Base-by-base conservation (phyloP, 495 filamentous ascomycete species). In the Trichoderma parareesei region DNA sequence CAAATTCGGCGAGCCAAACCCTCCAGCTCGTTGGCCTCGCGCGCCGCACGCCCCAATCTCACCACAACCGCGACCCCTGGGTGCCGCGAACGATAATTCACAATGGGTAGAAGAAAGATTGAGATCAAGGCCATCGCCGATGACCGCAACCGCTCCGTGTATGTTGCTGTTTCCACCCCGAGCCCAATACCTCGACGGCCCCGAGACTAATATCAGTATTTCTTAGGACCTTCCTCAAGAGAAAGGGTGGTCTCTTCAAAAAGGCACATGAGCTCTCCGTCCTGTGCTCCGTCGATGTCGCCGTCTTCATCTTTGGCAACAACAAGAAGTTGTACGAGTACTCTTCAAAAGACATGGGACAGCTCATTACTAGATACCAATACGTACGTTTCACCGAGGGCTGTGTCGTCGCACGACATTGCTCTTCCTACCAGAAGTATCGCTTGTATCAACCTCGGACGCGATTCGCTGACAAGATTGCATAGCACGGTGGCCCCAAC, bases 111-210 rank as follows among this genome's bases (percentile, higher is more conserved):
- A 70, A 83, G 85, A 81, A 87, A 87, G 88, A 98, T 98, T 75
- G 94, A 97, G 80, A 98, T 98, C 84, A 98, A 98, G 81, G 90
- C 95, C 64, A 98, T 98, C 83, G 97, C 96, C 80, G 94, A 98
- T 86, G 94, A 98, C 75, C 86, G 94, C 72, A 98, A 98, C 74
- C 92, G 94, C 73, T 97, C 93, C 68, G 94, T 97, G 93, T 97
- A 90, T 81, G 93, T 84, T 67, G 57, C 53, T 67, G 63, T 27
- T 27, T 27, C 64, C 59, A 38, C 62, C n/a, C 57, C 48, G 46
- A 18, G 38, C 46, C 48, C 65, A 60, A 62, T 18, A n/a, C 74
- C 74, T 71, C 72, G 77, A 71, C 18, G 53, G 10, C 18, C 70
- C 77, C 70, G 71, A 71, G 70, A 72, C 91, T 67, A 93, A 93